Evolutionary conservation across 2,329 filamentous ascomycete species (phyloP), one percentile per base, ranked within the genome.

Genomic region (Verticillium klebahnii): DNA sequence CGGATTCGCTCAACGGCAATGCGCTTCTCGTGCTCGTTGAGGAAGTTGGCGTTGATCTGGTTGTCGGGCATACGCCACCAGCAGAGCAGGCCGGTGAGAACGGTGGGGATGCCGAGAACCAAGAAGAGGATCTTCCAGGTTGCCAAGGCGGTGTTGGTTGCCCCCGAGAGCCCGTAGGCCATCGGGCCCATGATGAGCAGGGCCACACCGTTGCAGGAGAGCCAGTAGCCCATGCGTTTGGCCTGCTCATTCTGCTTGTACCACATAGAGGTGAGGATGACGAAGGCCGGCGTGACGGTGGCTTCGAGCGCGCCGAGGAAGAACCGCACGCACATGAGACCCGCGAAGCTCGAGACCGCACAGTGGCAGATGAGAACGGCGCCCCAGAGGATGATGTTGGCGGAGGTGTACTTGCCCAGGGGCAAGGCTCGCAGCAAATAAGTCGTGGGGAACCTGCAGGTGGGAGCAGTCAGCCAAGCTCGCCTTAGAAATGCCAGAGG

Each of bases 1-100:
- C 90, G 81, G 5, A 94, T 85, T 0, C 91, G 82, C 65, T 92
- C 90, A 29, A 93, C 78, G 0, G 88, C 89, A 50, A 92, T 80
- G 0, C 86, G 71, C 14, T 86, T 85, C 66, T 94, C 90, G 56
- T 85, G 80, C 59, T 88, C 82, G 7, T 78, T 89, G 31, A 95
- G 69, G 62, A 84, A 85, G 15, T 81, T 77, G 0, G 82, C 82
- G 0, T 82, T 81, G 0, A 78, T 70, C 23, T 88, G 80, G 65
- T 87, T 85, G 69, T 83, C 82, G 69, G 88, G 85, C 1, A 90
- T 78, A 56, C 78, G 78, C 76, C 78, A 85, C 72, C 85, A 89
- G 1, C 87, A 75, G 12, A 89, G 65, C 0, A 86, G 86, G 0
- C 80, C 80, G 0, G 84, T 83, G 12, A 81, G 60, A 23, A 90